phyloP scores from a whole-genome alignment of 257 asterid genomes.

The Nicotiana paniculata region DNA sequence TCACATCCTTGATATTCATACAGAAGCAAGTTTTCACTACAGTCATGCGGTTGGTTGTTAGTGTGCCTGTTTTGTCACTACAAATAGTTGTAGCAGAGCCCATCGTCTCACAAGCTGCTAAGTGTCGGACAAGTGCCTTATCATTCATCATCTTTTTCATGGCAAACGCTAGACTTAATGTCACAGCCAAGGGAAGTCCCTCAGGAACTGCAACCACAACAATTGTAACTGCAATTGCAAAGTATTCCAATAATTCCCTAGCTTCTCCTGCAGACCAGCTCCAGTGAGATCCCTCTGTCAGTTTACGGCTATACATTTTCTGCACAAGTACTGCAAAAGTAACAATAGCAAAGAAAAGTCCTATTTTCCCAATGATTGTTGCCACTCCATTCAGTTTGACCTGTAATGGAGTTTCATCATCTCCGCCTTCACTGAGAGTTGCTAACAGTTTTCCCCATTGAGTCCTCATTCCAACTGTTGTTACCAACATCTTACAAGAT shows the following conservation, averaged over 20 bases:
- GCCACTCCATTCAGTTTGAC: constrained; percentile 90
- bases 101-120: constrained; percentile 98
- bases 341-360: constrained; percentile 68
- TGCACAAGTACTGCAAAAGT: constrained; percentile 77
- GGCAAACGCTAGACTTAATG: constrained; percentile 84
- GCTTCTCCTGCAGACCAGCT: constrained; percentile 76
- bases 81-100: constrained; percentile 90
- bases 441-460: constrained; percentile 95
- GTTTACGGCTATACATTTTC: constrained; percentile 52
- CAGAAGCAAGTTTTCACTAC: constrained; percentile 78
- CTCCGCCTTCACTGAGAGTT: constrained; percentile 86
- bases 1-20: constrained; percentile 45
- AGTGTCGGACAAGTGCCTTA: constrained; percentile 81
- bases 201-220: constrained; percentile 96
- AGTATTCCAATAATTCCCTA: constrained; percentile 63
- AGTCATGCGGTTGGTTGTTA: constrained; percentile 86
- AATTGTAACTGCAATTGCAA: constrained; percentile 83
- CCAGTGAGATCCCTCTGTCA: constrained; percentile 36
- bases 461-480: constrained; percentile 90
- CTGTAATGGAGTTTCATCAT: constrained; percentile 83
- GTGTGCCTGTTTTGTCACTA: constrained; percentile 86
- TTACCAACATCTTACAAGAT: constrained; percentile 79
- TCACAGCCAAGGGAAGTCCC: constrained; percentile 89
- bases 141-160: constrained; percentile 98
- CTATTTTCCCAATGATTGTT: constrained; percentile 81